Base-by-base conservation (phyloP, 306 rosid genomes). In the Senna tora region DNA sequence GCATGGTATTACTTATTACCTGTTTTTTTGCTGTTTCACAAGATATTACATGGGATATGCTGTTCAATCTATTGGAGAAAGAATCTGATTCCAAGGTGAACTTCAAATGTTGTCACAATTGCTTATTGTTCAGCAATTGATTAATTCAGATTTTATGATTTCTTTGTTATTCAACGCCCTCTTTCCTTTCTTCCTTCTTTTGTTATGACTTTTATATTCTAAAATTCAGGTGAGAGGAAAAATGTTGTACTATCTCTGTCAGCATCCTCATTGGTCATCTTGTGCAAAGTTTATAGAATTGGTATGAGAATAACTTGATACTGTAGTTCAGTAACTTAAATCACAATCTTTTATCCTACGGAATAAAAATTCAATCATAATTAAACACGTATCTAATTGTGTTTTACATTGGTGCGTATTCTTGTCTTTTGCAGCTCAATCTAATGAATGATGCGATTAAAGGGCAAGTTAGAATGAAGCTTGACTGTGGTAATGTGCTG, bases 1-100 rank as follows among this genome's bases (percentile, higher is more conserved):
- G 81, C 73, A 84, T 86, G 90, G 62, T 93, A 72, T 80, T 82
- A 13, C 76, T 90, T 32, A 83, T 93, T 78, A 83, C 92, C 57
- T 67, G 69, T 64, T 93, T 91, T 85, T 91, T 82, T 81, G 74
- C 92, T 67, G 92, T 85, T 75, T 83, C 82, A 38, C 86, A 51
- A 49, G 69, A n/a, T 65, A 70, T 53, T 69, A 81, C 97, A 11
- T 90, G 98, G 97, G 87, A 87, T 68, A 62, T 75, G 65, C 86
- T 93, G 71, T 89, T 85, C 76, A 78, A 75, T 67, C 80, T 93
- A 64, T 53, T 89, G 84, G 83, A 81, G 25, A 82, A 81, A 72
- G 98, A 93, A 80, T 73, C 75, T 68, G 90, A 93, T 77, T 78
- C 69, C 34, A 86, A 86, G 97, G 98, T 90, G 81, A 6, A 62